Conservation (phyloP, 441 rosid genomes). For the Lepidium campestre region DNA sequence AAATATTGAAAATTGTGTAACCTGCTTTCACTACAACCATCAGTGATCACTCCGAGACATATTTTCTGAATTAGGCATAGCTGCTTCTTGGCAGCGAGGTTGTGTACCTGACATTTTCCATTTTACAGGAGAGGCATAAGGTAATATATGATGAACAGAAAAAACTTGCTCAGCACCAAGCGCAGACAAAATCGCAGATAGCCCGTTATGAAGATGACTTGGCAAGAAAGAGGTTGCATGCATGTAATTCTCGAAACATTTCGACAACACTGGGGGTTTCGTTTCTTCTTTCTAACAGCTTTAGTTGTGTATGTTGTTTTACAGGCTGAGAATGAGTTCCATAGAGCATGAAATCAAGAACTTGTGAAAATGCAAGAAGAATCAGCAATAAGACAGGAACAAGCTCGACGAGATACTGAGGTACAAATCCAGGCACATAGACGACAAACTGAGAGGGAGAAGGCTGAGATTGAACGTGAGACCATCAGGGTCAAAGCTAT, state of each 20-base stretch:
- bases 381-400: slow-evolving; percentile 84
- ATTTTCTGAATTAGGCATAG: neutral
- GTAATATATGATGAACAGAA: slow-evolving; percentile 93
- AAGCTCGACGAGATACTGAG: slow-evolving; percentile 90
- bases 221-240: slow-evolving; percentile 99
- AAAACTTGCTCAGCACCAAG: slow-evolving; percentile 82
- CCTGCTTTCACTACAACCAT: slow-evolving; percentile 10
- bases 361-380: slow-evolving; percentile 94
- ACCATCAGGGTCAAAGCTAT: slow-evolving; percentile 86
- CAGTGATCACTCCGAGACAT: slow-evolving; percentile 6
- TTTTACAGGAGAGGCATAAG: slow-evolving; percentile 80
- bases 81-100: neutral
- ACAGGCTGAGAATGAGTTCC: slow-evolving; percentile 87
- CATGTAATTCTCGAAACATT: slow-evolving; percentile 24
- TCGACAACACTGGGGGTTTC: neutral
- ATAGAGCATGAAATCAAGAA: slow-evolving; percentile 86
- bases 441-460: slow-evolving; percentile 91
- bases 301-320: slow-evolving; percentile 19
- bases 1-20: neutral
- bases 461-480: slow-evolving; percentile 97
- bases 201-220: slow-evolving; percentile 89
- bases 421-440: slow-evolving; percentile 94
- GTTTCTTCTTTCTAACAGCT: neutral
- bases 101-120: slow-evolving; percentile 15
- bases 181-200: slow-evolving; percentile 94